phyloP scores from a whole-genome alignment of 2,329 filamentous ascomycete species.

The Geosmithia flava region DNA sequence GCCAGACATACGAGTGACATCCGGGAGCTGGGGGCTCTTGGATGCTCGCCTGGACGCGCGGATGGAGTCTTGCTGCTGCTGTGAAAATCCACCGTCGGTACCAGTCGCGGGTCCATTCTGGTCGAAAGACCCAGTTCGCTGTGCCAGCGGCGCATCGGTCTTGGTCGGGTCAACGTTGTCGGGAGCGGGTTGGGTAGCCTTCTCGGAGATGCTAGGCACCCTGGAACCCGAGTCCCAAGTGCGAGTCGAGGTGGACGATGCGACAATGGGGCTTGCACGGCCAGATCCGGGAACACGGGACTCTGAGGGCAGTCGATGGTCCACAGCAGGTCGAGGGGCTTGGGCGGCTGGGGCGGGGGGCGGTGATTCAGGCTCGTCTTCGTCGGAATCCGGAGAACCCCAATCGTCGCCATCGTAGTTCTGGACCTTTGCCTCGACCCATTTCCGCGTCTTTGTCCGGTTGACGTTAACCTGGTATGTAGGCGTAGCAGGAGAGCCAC shows the following conservation, averaged over 20 bases:
- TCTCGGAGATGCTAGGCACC: not conserved
- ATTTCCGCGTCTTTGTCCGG: slow-evolving; percentile 84
- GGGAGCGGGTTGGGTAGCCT: not conserved
- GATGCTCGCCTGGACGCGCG: slow-evolving; percentile 23
- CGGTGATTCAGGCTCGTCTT: slow-evolving; percentile 34
- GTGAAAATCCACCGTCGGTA: not conserved
- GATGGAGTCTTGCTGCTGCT: not conserved
- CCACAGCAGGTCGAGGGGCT: slow-evolving; percentile 13
- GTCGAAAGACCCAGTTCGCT: not conserved
- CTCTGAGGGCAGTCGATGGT: slow-evolving; percentile 17
- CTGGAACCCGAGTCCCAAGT: not conserved
- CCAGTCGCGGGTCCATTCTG: not conserved
- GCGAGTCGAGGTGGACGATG: not conserved
- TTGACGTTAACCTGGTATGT: slow-evolving; percentile 76
- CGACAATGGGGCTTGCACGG: slow-evolving; percentile 3
- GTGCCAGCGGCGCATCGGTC: not conserved
- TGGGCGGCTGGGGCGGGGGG: slow-evolving; percentile 21
- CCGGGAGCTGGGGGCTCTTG: slow-evolving; percentile 44
- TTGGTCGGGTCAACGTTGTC: not conserved
- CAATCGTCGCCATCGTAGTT: slow-evolving; percentile 92
- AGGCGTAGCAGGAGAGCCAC: slow-evolving; percentile 12
- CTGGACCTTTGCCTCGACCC: slow-evolving; percentile 78
- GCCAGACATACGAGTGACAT: slow-evolving; percentile 44
- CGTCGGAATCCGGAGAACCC: slow-evolving; percentile 61
- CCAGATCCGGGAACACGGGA: slow-evolving; percentile 4